Evolutionary conservation across 345 rosid genomes (phyloP), one percentile per base, ranked within the genome.

Genomic region (Murraya koenigii): DNA sequence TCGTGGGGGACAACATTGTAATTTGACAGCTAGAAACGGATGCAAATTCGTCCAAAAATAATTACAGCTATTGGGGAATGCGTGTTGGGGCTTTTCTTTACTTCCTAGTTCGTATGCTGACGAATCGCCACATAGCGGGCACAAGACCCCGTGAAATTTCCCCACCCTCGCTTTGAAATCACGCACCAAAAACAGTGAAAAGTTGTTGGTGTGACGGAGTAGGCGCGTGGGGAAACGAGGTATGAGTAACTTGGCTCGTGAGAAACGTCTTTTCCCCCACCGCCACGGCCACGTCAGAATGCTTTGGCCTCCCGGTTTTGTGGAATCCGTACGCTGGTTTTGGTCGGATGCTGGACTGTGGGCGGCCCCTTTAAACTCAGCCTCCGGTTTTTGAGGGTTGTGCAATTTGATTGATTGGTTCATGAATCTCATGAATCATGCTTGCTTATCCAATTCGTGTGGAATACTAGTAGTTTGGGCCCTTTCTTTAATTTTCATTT

Each of bases 321-420:
- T 49, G 39, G 74, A 70, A 47, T 49, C 74, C 74, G 61, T 70
- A 70, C 74, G 19, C 74, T 30, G 74, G 74, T 70, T 70, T 70
- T 70, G 25, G 22, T 49, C 28, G 59, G 22, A 9, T 2, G 20
- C 25, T 7, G 73, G 60, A 30, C 60, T 20, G 39, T 70, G 74
- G 74, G 74, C 74, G 74, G 61, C 74, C 59, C 39, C 25, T 70
- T 30, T 17, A 36, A 49, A 41, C 8, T 49, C 39, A 17, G 74
- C 74, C 60, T 70, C 74, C 30, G 72, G 72, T 68, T 68, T 68
- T 41, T 32, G 5, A 19, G 39, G 1, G 1, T 0, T 2, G 11
- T 0, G 22, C 32, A 2, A 30, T 30, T 13, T 0, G 33, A 11
- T 61, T 61, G 20, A 8, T 26, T 25, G 33, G 11, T 60, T 25